Conservation (phyloP, 1,139 yeast genomes). For the Saccharomycopsis phalli region DNA sequence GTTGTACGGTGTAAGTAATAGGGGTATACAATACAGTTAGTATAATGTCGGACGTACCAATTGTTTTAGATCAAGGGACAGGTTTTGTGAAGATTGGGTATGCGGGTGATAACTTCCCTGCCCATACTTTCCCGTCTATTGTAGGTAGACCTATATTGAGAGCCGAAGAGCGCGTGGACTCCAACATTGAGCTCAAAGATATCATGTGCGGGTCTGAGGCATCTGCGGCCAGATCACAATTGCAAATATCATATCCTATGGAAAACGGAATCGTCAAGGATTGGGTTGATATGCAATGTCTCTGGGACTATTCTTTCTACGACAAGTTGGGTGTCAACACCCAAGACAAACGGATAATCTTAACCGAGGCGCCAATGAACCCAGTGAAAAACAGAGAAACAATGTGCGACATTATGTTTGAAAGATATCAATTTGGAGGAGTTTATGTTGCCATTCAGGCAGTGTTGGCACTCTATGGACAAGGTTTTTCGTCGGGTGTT, state of each 20-base stretch:
- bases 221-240: slow-evolving; percentile 76
- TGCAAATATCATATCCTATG: slow-evolving; percentile 95
- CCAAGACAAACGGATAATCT: slow-evolving; percentile 66
- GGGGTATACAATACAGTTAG: too few relatives aligned
- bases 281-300: slow-evolving; percentile 98
- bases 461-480: slow-evolving; percentile 92
- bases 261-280: slow-evolving; percentile 95
- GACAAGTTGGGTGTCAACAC: slow-evolving; percentile 79
- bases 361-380: slow-evolving; percentile 98
- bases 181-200: slow-evolving; percentile 64
- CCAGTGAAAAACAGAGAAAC: slow-evolving; percentile 87
- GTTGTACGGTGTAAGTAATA: too few relatives aligned
- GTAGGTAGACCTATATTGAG: slow-evolving; percentile 96
- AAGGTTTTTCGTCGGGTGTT: slow-evolving; percentile 95
- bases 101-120: slow-evolving; percentile 96
- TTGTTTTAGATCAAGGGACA: slow-evolving; percentile 97
- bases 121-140: slow-evolving; percentile 94
- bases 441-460: slow-evolving; percentile 98
- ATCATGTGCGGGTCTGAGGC: slow-evolving; percentile 99
- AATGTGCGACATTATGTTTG: slow-evolving; percentile 97
- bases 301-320: slow-evolving; percentile 97
- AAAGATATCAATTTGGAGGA: slow-evolving; percentile 89
- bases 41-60: slow-evolving; percentile 17
- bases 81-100: slow-evolving; percentile 94
- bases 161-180: slow-evolving; percentile 81